Percentiles rank a stretch among this genome's conserved stretches.
Conservation (phyloP, 2,329 filamentous ascomycete species). For the Furcasterigmium furcatum region DNA sequence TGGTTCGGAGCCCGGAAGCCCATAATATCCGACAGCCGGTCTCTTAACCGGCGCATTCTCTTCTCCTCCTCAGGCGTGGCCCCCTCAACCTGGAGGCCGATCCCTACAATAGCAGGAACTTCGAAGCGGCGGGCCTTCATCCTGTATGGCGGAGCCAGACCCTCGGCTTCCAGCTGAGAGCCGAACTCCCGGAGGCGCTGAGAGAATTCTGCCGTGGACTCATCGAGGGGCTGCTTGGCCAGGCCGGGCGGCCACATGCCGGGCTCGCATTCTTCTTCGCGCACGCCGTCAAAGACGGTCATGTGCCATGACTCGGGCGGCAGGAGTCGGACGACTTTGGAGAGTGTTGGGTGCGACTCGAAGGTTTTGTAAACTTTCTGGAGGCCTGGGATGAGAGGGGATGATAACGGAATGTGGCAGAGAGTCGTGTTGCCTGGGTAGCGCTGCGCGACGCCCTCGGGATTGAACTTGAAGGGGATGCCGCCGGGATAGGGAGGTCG, state of each 20-base stretch:
- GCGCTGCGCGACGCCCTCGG: conserved; percentile 10
- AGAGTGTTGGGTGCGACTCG: conserved; percentile 9
- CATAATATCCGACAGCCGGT: conserved; percentile 12
- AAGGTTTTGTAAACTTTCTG: conserved; percentile 11
- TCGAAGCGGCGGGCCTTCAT: conserved; percentile 8
- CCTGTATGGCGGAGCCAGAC: conserved; percentile 12
- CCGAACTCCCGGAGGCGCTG: conserved; percentile 6
- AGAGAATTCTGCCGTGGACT: conserved; percentile 10
- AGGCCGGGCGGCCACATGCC: conserved; percentile 13
- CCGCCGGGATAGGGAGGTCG: conserved; percentile 11
- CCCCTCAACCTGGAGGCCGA: conserved; percentile 14
- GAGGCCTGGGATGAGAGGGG: conserved; percentile 9
- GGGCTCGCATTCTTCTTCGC: conserved; percentile 13
- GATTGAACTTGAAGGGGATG: conserved; percentile 12
- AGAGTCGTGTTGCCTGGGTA: conserved; percentile 15
- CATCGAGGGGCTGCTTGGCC: conserved; percentile 9
- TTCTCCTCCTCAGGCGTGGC: conserved; percentile 14
- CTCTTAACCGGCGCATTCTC: conserved; percentile 10
- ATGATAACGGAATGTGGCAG: conserved; percentile 11
- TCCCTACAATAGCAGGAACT: background rate
- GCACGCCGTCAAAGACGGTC: conserved; percentile 16
- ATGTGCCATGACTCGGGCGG: conserved; percentile 17
- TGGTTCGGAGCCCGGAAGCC: conserved; percentile 17
- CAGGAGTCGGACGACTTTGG: conserved; percentile 9
- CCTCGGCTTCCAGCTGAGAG: conserved; percentile 7